Conservation (phyloP, 495 filamentous ascomycete species). For the Neurospora pannonica region DNA sequence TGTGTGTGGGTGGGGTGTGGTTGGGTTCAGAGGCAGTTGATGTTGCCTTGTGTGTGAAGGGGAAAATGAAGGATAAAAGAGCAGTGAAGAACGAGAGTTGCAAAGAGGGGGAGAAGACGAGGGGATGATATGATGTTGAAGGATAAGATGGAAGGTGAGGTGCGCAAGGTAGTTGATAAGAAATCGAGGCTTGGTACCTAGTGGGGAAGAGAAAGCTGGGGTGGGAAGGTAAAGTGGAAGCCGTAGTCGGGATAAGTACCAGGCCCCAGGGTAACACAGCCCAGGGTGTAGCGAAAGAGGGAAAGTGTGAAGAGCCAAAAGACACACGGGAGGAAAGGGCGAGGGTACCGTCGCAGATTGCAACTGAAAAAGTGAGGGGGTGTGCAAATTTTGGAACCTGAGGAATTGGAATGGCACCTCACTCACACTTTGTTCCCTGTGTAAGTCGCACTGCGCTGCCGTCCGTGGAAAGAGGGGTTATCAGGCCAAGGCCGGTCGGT, state of each 20-base stretch:
- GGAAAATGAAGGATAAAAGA: neutral
- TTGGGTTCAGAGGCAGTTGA: neutral
- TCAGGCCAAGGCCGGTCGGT: constrained; percentile 12
- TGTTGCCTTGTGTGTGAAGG: neutral
- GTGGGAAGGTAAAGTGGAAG: neutral
- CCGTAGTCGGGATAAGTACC: neutral
- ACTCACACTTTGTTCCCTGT: constrained; percentile 21
- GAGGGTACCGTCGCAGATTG: neutral
- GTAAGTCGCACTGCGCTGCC: constrained; percentile 23
- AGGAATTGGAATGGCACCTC: constrained; percentile 10
- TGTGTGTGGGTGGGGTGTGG: neutral
- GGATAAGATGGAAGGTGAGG: neutral
- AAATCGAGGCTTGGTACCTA: neutral
- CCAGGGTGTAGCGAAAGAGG: neutral
- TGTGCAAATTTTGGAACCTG: constrained; percentile 5
- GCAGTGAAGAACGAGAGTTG: neutral
- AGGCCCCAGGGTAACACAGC: neutral
- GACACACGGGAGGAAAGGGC: neutral
- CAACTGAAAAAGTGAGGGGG: neutral
- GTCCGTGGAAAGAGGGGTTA: constrained; percentile 24
- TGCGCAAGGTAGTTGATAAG: neutral
- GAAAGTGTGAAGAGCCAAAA: neutral
- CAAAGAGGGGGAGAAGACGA: neutral
- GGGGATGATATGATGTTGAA: neutral
- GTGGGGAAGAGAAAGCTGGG: neutral